A percentile compares a stretch with the other conserved stretches of the same genome.
Conservation (phyloP, 306 rosid species). For the Prunus dulcis region DNA sequence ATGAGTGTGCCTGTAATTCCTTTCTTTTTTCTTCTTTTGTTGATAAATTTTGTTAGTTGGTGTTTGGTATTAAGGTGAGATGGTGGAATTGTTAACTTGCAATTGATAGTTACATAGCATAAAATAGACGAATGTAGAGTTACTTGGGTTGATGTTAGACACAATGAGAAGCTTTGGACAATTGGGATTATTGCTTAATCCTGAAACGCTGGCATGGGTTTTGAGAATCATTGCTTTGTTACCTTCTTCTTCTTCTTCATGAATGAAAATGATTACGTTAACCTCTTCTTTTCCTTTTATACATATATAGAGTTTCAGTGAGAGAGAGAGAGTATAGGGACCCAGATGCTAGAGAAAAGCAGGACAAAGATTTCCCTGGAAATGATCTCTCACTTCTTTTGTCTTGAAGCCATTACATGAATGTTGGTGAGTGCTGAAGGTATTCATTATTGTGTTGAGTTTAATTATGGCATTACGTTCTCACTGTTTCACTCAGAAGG, state of each 20-base stretch:
- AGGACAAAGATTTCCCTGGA: neutral
- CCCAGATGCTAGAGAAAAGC: no score
- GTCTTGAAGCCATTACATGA: slow-evolving; percentile 23
- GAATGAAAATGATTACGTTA: slow-evolving; percentile 37
- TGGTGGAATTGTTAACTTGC: neutral
- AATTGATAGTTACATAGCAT: neutral
- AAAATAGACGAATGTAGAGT: neutral
- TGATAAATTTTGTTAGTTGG: neutral
- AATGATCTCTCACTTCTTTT: slow-evolving; percentile 23
- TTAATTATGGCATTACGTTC: neutral
- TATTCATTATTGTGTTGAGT: neutral
- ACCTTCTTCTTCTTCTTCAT: slow-evolving; percentile 26
- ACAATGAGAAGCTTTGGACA: slow-evolving; percentile 17
- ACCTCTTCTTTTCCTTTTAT: neutral
- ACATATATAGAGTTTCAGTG: no score
- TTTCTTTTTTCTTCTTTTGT: neutral
- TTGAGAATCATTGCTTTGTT: slow-evolving; percentile 33
- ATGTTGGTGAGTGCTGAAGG: slow-evolving; percentile 8
- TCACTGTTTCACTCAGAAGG: no score
- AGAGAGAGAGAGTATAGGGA: no score
- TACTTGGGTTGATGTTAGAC: slow-evolving; percentile 20
- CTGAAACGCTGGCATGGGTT: slow-evolving; percentile 18
- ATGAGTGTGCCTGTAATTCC: neutral
- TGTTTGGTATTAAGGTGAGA: neutral
- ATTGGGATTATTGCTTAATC: slow-evolving; percentile 10